Percentiles rank a stretch among this genome's conserved stretches.
Evolutionary conservation across 2,329 filamentous ascomycete genomes (phyloP).

Genomic region (Alternaria sp.): DNA sequence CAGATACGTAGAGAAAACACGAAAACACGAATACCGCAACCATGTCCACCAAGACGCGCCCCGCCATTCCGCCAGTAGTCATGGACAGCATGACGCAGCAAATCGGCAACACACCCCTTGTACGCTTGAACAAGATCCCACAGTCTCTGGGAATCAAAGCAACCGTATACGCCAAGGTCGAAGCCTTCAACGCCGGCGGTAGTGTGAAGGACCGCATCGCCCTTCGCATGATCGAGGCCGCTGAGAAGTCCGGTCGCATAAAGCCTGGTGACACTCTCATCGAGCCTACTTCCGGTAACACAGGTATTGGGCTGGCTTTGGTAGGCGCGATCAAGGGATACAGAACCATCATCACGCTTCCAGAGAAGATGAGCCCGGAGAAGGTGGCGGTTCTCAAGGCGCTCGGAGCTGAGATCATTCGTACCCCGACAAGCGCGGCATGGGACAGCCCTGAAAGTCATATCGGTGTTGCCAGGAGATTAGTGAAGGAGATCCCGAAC

Average conservation of each 20-base stretch:
- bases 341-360: conserved; percentile 97
- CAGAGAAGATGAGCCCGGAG: conserved; percentile 99
- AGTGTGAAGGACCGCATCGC: conserved; percentile 97
- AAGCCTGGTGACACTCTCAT: conserved; percentile 97
- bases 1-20: background rate
- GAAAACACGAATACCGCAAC: conserved; percentile 15
- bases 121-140: conserved; percentile 91
- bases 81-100: conserved; percentile 80
- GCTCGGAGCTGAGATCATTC: conserved; percentile 95
- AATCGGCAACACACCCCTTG: conserved; percentile 95
- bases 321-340: conserved; percentile 97
- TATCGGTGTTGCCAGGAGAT: conserved; percentile 88
- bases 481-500: conserved; percentile 96
- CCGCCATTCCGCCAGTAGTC: conserved; percentile 63
- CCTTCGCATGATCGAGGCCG: conserved; percentile 95
- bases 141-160: conserved; percentile 89
- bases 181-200: conserved; percentile 93
- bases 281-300: conserved; percentile 97
- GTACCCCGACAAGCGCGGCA: conserved; percentile 94
- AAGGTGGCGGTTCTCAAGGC: conserved; percentile 96
- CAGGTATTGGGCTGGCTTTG: conserved; percentile 93
- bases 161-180: conserved; percentile 88
- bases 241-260: conserved; percentile 89
- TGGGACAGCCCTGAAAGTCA: conserved; percentile 96
- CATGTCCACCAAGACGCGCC: conserved; percentile 61